Conservation (phyloP, 306 rosid genomes). For the Oxytropis ochrocephala region DNA sequence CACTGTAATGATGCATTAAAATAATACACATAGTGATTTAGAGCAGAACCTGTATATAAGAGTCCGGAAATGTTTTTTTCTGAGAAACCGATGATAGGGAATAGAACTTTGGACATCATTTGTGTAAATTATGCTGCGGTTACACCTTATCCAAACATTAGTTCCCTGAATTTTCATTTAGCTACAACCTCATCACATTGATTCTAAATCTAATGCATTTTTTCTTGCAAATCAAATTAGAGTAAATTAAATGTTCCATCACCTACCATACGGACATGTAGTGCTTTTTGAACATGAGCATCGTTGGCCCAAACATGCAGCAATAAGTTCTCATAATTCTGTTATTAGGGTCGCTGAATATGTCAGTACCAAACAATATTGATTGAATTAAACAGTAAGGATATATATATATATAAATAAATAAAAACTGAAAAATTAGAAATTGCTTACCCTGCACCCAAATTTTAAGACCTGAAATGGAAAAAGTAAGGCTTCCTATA, state of each 20-base stretch:
- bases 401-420: background rate
- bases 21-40: no score
- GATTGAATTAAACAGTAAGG: background rate
- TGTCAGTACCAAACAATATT: background rate
- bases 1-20: no score
- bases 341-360: background rate
- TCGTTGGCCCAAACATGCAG: background rate
- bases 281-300: background rate
- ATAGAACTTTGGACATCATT: background rate
- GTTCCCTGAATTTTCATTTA: background rate
- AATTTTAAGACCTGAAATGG: background rate
- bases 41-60: conserved; percentile 2
- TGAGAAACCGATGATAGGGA: background rate
- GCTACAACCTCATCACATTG: background rate
- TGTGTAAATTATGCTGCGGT: background rate
- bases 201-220: background rate
- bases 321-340: background rate
- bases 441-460: background rate
- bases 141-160: background rate
- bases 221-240: background rate
- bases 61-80: background rate
- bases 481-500: background rate
- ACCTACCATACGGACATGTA: background rate
- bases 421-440: background rate
- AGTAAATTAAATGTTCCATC: background rate